Conservation (phyloP, 495 filamentous ascomycete species). For the Aspergillus nidulans region DNA sequence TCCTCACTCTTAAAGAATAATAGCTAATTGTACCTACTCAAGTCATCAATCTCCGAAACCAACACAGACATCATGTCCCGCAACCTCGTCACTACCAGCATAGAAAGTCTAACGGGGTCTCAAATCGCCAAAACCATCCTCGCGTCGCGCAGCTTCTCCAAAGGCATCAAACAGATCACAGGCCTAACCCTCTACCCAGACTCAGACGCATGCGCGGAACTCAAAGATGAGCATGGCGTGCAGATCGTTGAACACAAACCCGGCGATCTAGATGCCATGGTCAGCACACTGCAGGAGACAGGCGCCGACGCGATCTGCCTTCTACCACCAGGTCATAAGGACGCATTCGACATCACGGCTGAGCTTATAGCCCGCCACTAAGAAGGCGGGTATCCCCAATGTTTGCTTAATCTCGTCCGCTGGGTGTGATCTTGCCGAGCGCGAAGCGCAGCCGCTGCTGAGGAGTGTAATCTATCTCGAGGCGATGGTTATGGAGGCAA, state of each 20-base stretch:
- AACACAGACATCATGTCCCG: too few species aligned
- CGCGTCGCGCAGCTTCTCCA: slow-evolving; percentile 39
- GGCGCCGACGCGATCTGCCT: slow-evolving; percentile 51
- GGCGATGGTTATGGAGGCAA: slow-evolving; percentile 35
- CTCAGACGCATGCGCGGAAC: slow-evolving; percentile 47
- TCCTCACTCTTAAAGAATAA: too few species aligned
- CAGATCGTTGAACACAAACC: slow-evolving; percentile 45
- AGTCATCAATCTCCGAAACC: too few species aligned
- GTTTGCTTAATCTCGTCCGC: slow-evolving; percentile 48
- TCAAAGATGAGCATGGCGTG: slow-evolving; percentile 45
- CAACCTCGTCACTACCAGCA: slow-evolving; percentile 34
- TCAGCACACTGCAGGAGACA: slow-evolving; percentile 32
- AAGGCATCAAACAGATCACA: slow-evolving; percentile 34
- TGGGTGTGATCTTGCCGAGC: slow-evolving; percentile 51
- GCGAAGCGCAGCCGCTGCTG: slow-evolving; percentile 46
- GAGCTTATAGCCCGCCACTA: slow-evolving; percentile 49
- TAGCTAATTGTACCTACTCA: too few species aligned
- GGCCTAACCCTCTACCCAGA: slow-evolving; percentile 44
- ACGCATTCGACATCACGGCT: slow-evolving; percentile 45
- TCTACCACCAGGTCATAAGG: slow-evolving; percentile 44
- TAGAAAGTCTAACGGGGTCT: slow-evolving; percentile 53
- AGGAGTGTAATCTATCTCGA: slow-evolving; percentile 55
- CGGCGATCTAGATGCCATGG: slow-evolving; percentile 38
- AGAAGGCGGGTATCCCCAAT: slow-evolving; percentile 47
- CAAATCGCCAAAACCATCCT: slow-evolving; percentile 52